A percentile compares a stretch with the other conserved stretches of the same genome.
These are phyloP conservation scores for Verruconis gallopava DNA, from an alignment of 2,329 filamentous ascomycete species.

Conservation along the genomic window DNA sequence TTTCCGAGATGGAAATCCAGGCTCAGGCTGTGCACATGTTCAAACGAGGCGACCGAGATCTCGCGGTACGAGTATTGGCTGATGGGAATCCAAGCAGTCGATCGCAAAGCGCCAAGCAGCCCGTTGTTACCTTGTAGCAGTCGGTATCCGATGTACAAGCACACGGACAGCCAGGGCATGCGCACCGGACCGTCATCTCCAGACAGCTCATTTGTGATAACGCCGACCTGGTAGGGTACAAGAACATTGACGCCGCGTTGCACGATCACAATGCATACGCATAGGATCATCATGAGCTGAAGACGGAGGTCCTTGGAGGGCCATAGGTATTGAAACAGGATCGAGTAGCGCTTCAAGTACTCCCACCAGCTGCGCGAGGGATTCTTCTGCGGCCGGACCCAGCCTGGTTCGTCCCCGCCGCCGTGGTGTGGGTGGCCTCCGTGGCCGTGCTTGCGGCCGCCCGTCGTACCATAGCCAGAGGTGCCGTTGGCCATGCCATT, in stretches of 20 bases:
- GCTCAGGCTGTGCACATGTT: conserved; percentile 90
- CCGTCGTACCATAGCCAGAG: neutral
- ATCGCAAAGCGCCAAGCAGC: conserved; percentile 67
- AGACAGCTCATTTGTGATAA: conserved; percentile 63
- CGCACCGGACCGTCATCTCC: conserved; percentile 27
- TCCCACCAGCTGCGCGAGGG: conserved; percentile 92
- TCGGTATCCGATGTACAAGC: conserved; percentile 63
- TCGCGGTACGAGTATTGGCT: conserved; percentile 94
- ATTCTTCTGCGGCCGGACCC: conserved; percentile 77
- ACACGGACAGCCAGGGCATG: conserved; percentile 63
- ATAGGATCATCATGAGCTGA: conserved; percentile 67
- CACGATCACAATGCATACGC: conserved; percentile 64
- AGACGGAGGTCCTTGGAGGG: conserved; percentile 66
- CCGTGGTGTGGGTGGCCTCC: conserved; percentile 3
- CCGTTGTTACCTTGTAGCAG: conserved; percentile 82
- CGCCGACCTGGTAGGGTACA: conserved; percentile 70
- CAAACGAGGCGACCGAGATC: conserved; percentile 86
- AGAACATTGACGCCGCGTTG: conserved; percentile 78
- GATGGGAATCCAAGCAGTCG: conserved; percentile 88
- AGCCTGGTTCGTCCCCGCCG: conserved; percentile 44
- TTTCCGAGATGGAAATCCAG: conserved; percentile 95
- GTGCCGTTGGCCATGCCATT: conserved; percentile 2
- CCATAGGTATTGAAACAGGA: conserved; percentile 97
- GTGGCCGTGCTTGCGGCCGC: conserved; percentile 25
- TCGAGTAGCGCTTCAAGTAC: conserved; percentile 78